Evolutionary conservation across 208 protist species (phyloP).

Genomic region (Trichomonas gallinae): DNA sequence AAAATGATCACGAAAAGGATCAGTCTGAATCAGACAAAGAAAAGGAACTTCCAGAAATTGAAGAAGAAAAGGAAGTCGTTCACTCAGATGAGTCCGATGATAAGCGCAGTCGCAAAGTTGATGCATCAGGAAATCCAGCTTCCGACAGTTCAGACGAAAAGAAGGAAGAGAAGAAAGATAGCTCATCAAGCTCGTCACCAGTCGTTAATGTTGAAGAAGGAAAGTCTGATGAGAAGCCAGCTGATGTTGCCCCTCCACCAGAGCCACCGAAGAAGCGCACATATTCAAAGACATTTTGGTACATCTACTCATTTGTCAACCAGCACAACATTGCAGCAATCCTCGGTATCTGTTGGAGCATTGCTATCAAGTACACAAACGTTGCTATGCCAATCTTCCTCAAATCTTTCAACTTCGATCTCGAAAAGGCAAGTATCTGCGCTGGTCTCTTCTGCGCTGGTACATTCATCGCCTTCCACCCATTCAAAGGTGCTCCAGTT

Average conservation of each 20-base stretch:
- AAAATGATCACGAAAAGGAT: background rate
- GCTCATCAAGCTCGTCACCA: background rate
- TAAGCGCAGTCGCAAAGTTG: background rate
- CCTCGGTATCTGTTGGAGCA: background rate
- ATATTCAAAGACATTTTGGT: background rate
- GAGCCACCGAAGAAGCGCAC: background rate
- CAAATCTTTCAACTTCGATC: background rate
- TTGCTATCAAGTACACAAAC: background rate
- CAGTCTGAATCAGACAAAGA: background rate
- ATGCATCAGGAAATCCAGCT: background rate
- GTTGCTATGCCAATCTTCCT: background rate
- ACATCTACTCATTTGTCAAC: background rate
- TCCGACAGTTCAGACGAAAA: background rate
- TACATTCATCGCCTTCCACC: background rate
- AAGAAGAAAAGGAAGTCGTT: background rate
- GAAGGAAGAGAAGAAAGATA: background rate
- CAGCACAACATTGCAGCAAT: background rate
- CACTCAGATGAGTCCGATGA: background rate
- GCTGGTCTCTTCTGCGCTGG: background rate
- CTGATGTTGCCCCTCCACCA: background rate
- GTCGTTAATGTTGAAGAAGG: background rate
- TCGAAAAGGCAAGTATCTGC: background rate
- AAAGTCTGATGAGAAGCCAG: background rate
- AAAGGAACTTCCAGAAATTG: background rate
- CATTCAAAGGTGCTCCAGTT: background rate